These are phyloP conservation scores for Rhynchospora pubera DNA, from an alignment of 176 grass and related monocot species.

Conservation along the genomic window DNA sequence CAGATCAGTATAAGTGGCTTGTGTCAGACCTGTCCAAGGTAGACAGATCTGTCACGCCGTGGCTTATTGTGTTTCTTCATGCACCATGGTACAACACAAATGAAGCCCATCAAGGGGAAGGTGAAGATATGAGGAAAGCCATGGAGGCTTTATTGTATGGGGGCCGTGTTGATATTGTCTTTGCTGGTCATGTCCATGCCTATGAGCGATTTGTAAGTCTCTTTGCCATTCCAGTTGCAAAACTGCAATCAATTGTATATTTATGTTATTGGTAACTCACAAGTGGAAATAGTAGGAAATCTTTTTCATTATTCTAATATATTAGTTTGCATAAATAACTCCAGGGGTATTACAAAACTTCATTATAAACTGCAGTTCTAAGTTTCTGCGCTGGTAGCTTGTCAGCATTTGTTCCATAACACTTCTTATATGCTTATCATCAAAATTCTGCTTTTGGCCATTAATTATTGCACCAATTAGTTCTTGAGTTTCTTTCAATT, in stretches of 20 bases:
- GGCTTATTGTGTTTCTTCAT: slow-evolving; percentile 53
- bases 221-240: background rate
- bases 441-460: too few relatives aligned
- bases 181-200: slow-evolving; percentile 66
- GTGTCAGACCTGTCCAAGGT: slow-evolving; percentile 37
- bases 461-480: too few relatives aligned
- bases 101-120: slow-evolving; percentile 59
- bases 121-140: slow-evolving; percentile 49
- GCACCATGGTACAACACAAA: slow-evolving; percentile 87
- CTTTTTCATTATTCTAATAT: too few relatives aligned
- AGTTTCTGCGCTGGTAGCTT: too few relatives aligned
- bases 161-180: slow-evolving; percentile 49
- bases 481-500: too few relatives aligned
- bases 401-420: too few relatives aligned
- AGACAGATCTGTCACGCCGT: slow-evolving; percentile 42
- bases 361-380: too few relatives aligned
- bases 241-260: background rate
- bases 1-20: slow-evolving; percentile 56
- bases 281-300: too few relatives aligned
- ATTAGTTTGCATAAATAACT: too few relatives aligned
- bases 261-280: too few relatives aligned
- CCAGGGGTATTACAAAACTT: too few relatives aligned
- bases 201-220: slow-evolving; percentile 72
- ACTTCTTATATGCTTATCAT: too few relatives aligned
- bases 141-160: slow-evolving; percentile 48